Evolutionary conservation across 225 moss, liverwort and hornwort species (phyloP).

Genomic region (Ulota crispa): DNA sequence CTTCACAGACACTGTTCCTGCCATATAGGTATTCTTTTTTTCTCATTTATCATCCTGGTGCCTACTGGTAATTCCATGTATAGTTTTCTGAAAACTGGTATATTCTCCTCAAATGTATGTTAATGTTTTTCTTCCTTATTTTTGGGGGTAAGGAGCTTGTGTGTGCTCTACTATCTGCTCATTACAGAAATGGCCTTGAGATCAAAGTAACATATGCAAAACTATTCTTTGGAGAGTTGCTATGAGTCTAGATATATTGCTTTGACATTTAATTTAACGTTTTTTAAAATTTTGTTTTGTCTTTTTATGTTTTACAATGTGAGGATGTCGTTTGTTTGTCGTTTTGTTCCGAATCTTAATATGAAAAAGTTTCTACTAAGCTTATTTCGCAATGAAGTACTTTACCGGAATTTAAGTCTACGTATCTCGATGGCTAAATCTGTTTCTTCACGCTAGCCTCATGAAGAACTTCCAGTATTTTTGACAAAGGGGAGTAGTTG

Average conservation of each 20-base stretch:
- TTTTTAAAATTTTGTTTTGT: not conserved
- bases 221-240: not conserved
- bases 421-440: too few relatives aligned
- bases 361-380: too few relatives aligned
- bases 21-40: conserved; percentile 9
- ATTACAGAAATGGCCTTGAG: not conserved
- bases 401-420: too few relatives aligned
- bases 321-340: too few relatives aligned
- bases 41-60: not conserved
- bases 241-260: not conserved
- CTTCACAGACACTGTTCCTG: conserved; percentile 41
- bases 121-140: not conserved
- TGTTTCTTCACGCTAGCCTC: not conserved
- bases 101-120: not conserved
- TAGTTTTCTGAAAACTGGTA: not conserved
- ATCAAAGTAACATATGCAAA: not conserved
- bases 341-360: too few relatives aligned
- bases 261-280: not conserved
- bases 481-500: too few relatives aligned
- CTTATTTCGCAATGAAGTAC: too few relatives aligned
- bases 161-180: not conserved
- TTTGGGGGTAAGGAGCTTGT: not conserved
- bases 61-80: not conserved
- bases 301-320: not conserved
- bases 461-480: too few relatives aligned